A percentile compares a stretch with the other conserved stretches of the same genome.
phyloP scores from a whole-genome alignment of 352 stramenopile genomes.

The Aphanomyces astaci region DNA sequence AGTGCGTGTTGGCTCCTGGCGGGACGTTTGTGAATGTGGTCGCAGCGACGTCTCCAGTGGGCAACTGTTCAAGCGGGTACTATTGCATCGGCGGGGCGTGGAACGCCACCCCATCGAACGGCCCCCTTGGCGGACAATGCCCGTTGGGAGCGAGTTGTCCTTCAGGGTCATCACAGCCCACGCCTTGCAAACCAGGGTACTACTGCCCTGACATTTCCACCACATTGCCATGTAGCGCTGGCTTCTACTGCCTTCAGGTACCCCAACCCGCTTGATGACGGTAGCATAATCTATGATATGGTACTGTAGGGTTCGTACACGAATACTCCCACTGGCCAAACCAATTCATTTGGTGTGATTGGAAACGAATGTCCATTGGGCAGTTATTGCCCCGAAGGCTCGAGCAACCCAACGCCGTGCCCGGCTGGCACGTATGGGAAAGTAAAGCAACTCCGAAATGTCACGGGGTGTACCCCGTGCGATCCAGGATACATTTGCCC shows the following conservation, averaged over 20 bases:
- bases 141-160: constrained; percentile 74
- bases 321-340: constrained; percentile 55
- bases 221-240: constrained; percentile 58
- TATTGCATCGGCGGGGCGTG: constrained; percentile 49
- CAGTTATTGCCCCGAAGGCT: constrained; percentile 69
- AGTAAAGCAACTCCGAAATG: constrained; percentile 49
- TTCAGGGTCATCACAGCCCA: constrained; percentile 70
- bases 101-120: constrained; percentile 13
- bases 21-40: constrained; percentile 26
- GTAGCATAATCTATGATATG: too few species aligned
- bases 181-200: constrained; percentile 63
- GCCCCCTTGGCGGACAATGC: background rate
- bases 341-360: constrained; percentile 62
- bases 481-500: constrained; percentile 53
- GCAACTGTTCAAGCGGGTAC: constrained; percentile 64
- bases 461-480: constrained; percentile 60
- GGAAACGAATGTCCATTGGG: constrained; percentile 60
- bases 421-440: constrained; percentile 58
- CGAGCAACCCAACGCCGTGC: constrained; percentile 75
- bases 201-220: constrained; percentile 76
- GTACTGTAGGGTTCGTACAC: constrained; percentile 65
- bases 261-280: too few species aligned
- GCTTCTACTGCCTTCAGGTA: constrained; percentile 82
- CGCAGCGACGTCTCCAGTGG: constrained; percentile 34
- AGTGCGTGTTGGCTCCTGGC: background rate